Evolutionary conservation across 371 early-diverging fungal genomes (phyloP).

Genomic region (Nosema muscidifuracis): DNA sequence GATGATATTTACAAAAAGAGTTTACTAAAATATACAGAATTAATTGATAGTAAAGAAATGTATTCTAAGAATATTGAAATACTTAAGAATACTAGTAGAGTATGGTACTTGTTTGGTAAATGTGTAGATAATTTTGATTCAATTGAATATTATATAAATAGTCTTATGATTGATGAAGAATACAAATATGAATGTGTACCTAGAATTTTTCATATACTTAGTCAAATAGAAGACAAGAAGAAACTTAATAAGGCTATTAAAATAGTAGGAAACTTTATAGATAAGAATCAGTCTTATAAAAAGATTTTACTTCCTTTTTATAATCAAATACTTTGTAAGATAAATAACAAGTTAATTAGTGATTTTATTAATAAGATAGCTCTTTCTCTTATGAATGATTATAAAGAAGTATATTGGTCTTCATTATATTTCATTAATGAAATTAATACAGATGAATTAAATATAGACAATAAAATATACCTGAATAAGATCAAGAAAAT

Average conservation of each 20-base stretch:
- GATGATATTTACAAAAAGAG: not conserved
- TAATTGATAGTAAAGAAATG: conserved; percentile 41
- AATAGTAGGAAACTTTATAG: conserved; percentile 11
- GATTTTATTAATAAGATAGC: not conserved
- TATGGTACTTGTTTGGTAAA: conserved; percentile 58
- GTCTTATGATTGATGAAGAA: conserved; percentile 30
- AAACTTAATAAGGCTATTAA: conserved; percentile 7
- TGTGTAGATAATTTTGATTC: conserved; percentile 33
- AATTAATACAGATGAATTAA: conserved; percentile 38
- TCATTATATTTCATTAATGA: conserved; percentile 56
- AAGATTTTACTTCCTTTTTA: conserved; percentile 48
- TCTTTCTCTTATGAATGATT: conserved; percentile 15
- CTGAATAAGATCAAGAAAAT: conserved; percentile 33
- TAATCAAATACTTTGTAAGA: conserved; percentile 51
- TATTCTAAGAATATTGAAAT: conserved; percentile 33
- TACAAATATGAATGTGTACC: conserved; percentile 59
- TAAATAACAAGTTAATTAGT: not conserved
- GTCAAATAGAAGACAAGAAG: conserved; percentile 23
- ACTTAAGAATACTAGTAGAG: conserved; percentile 35
- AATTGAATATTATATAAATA: conserved; percentile 52
- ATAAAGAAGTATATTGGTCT: conserved; percentile 55
- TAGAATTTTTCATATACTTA: conserved; percentile 56
- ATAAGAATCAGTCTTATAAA: not conserved
- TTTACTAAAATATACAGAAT: conserved; percentile 38
- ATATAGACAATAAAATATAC: conserved; percentile 34